Percentiles rank a stretch among this genome's conserved stretches.
Evolutionary conservation across 2,329 filamentous ascomycete genomes (phyloP).

Genomic region (Ampelomyces quisqualis): DNA sequence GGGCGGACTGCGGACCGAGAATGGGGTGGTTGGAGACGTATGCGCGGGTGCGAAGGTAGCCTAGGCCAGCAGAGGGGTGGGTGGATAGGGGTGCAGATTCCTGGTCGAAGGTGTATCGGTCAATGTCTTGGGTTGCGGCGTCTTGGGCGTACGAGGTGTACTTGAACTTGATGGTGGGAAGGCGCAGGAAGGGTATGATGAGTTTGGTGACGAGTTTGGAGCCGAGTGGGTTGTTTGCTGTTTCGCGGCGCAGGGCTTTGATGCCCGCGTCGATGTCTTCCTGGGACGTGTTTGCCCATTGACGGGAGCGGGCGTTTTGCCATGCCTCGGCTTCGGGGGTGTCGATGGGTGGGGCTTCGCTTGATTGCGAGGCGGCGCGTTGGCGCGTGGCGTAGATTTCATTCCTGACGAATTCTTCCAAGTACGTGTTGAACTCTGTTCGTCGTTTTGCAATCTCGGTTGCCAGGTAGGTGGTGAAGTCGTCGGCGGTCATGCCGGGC

Average conservation of each 20-base stretch:
- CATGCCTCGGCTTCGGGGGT: slow-evolving; percentile 23
- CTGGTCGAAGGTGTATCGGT: slow-evolving; percentile 30
- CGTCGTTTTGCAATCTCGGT: slow-evolving; percentile 46
- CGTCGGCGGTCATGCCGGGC: slow-evolving; percentile 55
- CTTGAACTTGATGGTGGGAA: slow-evolving; percentile 48
- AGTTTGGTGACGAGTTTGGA: slow-evolving; percentile 54
- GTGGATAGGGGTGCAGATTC: slow-evolving; percentile 55
- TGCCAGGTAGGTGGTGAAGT: slow-evolving; percentile 55
- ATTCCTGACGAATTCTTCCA: slow-evolving; percentile 35
- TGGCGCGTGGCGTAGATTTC: slow-evolving; percentile 35
- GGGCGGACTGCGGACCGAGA: slow-evolving; percentile 58
- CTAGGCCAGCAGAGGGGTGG: slow-evolving; percentile 65
- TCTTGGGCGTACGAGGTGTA: slow-evolving; percentile 15
- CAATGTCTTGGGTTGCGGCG: slow-evolving; percentile 33
- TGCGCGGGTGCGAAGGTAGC: slow-evolving; percentile 59
- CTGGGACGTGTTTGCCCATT: slow-evolving; percentile 31
- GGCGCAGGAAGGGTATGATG: slow-evolving; percentile 58
- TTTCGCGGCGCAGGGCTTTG: slow-evolving; percentile 49
- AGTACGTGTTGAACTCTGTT: slow-evolving; percentile 33
- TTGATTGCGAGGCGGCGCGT: slow-evolving; percentile 16
- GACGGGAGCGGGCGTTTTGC: slow-evolving; percentile 19
- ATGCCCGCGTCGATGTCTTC: slow-evolving; percentile 31
- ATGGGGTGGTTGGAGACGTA: slow-evolving; percentile 61
- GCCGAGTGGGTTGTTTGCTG: slow-evolving; percentile 49
- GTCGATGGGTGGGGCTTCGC: slow-evolving; percentile 25